A percentile compares a stretch with the other conserved stretches of the same genome.
Conservation (phyloP, 495 filamentous ascomycete genomes). For the Glarea lozoyensis region DNA sequence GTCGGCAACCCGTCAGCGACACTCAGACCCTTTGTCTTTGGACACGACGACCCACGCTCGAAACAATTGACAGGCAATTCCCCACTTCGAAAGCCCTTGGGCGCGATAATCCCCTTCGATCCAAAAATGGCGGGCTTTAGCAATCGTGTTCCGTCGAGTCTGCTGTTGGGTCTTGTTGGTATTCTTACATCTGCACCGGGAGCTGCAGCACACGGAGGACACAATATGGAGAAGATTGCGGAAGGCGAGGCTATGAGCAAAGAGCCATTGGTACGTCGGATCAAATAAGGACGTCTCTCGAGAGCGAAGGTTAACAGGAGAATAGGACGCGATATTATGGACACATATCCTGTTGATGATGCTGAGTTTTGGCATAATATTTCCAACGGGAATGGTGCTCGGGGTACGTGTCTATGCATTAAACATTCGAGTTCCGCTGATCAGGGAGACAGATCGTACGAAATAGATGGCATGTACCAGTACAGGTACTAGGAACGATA, state of each 20-base stretch:
- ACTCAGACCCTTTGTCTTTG: no score
- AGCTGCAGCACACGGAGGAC: conserved; percentile 37
- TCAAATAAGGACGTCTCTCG: not conserved
- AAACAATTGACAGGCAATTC: no score
- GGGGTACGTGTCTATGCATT: conserved; percentile 48
- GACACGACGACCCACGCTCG: no score
- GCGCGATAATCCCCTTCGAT: no score
- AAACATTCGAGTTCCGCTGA: not conserved
- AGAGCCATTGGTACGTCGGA: conserved; percentile 71
- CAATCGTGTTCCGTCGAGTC: not conserved
- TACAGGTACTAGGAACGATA: conserved; percentile 65
- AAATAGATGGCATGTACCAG: conserved; percentile 88
- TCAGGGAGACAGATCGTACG: conserved; percentile 58
- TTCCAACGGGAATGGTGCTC: conserved; percentile 92
- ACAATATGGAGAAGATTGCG: conserved; percentile 62
- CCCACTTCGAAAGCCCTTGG: no score
- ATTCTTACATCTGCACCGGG: conserved; percentile 6
- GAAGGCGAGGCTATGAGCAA: conserved; percentile 67
- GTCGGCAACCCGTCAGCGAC: no score
- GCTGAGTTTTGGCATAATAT: conserved; percentile 79
- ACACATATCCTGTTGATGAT: conserved; percentile 87
- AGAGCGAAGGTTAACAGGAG: not conserved
- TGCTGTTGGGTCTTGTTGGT: not conserved
- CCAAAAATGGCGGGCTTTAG: conserved; percentile 11
- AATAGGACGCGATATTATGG: conserved; percentile 51